Conservation (phyloP, 2,329 filamentous ascomycete species). For the Colletotrichum godetiae region DNA sequence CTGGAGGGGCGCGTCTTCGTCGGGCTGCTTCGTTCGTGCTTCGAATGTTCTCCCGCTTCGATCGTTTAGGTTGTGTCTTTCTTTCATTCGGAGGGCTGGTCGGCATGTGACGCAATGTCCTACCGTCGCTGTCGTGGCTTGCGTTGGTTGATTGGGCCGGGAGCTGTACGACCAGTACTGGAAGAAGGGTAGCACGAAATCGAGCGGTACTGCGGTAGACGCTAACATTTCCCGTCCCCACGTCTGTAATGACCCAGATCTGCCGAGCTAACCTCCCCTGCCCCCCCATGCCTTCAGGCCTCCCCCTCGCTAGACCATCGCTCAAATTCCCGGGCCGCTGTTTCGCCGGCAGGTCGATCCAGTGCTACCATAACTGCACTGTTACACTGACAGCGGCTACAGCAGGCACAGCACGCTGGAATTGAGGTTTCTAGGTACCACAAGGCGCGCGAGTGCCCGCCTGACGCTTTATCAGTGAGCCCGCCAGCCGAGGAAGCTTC, state of each 20-base stretch:
- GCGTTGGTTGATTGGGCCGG: slow-evolving; percentile 18
- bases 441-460: not conserved
- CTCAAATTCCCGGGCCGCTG: slow-evolving; percentile 23
- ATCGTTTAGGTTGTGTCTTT: not conserved
- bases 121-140: slow-evolving; percentile 15
- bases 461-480: slow-evolving; percentile 1
- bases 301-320: not conserved
- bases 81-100: slow-evolving; percentile 3
- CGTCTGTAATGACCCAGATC: slow-evolving; percentile 13
- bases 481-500: not conserved
- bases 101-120: slow-evolving; percentile 40
- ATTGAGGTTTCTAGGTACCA: not conserved
- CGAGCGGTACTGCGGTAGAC: slow-evolving; percentile 3
- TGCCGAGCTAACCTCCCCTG: not conserved
- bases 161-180: slow-evolving; percentile 5
- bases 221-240: slow-evolving; percentile 15
- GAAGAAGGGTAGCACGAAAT: slow-evolving; percentile 17
- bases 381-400: not conserved
- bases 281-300: not conserved
- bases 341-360: slow-evolving; percentile 23
- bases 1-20: slow-evolving; percentile 11
- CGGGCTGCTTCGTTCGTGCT: not conserved
- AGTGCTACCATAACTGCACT: not conserved
- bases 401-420: not conserved
- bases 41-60: slow-evolving; percentile 1